Evolutionary conservation across 345 rosid species (phyloP), one percentile per base, ranked within the genome.

Genomic region (Boechera divaricarpa): DNA sequence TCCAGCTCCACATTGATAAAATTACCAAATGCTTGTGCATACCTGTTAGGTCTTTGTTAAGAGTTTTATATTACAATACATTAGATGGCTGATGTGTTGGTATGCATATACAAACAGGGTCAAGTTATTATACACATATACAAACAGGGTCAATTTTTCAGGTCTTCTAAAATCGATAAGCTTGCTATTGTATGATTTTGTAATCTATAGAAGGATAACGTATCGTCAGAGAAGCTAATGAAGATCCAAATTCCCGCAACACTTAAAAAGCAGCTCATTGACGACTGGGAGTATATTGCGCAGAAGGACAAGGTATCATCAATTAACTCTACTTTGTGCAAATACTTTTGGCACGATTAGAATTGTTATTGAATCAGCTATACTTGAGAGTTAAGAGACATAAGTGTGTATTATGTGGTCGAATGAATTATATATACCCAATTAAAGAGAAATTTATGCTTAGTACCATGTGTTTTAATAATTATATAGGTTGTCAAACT

Each of bases 161-260:
- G 24, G 21, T 69, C 7, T 42, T 65, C 5, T 64, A 13, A 57
- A 65, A 32, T 56, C 8, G 13, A 55, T 61, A 59, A 31, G 63
- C 42, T 77, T 62, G 36, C 29, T 60, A 55, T 26, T 47, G 54
- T 70, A 15, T 82, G 21, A 60, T 59, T 80, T 52, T 47, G 44
- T 72, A 24, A 52, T 78, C 29, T 68, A 47, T 79, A 87, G 96
- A 88, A 86, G 78, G 89, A 88, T 24, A 87, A 79, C 28, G 28
- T 61, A 32, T 73, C 86, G 54, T 68, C 49, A 57, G 97, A 91
- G 82, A 95, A 91, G 88, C 83, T 83, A 51, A 75, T 85, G 76
- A 92, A 89, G 86, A 87, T 92, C 76, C 99, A 85, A 76, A 88
- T 95, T 66, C 96, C 99, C 60, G 77, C 90, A 71, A 79, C 93